Conservation (phyloP, 768 basidiomycete species). For the Pholiota molesta region DNA sequence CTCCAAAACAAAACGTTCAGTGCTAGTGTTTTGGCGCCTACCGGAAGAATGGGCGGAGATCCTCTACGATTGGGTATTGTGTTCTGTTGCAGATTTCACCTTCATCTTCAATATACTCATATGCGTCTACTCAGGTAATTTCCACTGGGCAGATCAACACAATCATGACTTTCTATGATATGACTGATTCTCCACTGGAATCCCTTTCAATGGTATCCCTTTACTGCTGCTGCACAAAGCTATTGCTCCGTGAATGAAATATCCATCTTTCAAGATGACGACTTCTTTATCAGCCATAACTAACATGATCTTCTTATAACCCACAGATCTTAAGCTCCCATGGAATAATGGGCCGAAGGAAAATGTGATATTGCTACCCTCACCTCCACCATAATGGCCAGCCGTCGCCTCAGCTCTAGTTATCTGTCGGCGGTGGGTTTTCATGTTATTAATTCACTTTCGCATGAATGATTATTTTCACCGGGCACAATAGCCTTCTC, state of each 20-base stretch:
- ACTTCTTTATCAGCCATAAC: no score
- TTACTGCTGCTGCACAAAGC: constrained; percentile 69
- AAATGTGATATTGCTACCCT: no score
- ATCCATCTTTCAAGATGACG: no score
- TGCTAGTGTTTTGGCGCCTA: constrained; percentile 73
- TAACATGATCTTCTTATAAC: background rate
- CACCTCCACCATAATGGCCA: no score
- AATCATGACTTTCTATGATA: constrained; percentile 87
- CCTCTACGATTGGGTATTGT: constrained; percentile 75
- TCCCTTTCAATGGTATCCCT: constrained; percentile 75
- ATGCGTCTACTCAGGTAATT: constrained; percentile 51
- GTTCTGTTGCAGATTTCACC: background rate
- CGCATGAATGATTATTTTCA: background rate
- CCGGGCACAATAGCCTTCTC: background rate
- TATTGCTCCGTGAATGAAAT: no score
- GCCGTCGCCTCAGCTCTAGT: no score
- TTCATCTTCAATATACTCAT: background rate
- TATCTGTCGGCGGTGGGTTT: no score
- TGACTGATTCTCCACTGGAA: constrained; percentile 73
- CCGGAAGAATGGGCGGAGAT: constrained; percentile 89
- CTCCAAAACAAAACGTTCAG: constrained; percentile 71
- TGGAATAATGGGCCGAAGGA: no score
- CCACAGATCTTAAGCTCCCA: background rate
- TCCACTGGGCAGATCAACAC: constrained; percentile 81
- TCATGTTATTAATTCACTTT: background rate